These are phyloP conservation scores for Zygotorulaspora mrakii DNA, from an alignment of 1,139 yeast genomes.

Conservation along the genomic window DNA sequence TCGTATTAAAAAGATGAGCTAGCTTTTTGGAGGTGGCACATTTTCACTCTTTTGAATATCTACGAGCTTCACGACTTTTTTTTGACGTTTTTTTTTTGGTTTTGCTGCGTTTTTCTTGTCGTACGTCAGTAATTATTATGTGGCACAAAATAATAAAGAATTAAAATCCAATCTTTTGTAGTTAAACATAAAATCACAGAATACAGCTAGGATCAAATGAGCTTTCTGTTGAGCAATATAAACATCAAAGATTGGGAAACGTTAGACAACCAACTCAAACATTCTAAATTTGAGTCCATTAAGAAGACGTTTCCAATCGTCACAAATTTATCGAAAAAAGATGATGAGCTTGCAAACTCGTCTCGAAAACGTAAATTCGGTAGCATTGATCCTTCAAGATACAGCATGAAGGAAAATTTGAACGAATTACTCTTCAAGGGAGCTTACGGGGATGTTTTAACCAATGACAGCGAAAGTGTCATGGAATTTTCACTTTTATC, in stretches of 20 bases:
- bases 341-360: too few relatives aligned
- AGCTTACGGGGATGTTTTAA: constrained; percentile 8
- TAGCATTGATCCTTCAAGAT: background rate
- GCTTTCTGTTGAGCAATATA: background rate
- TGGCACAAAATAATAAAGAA: constrained; percentile 1
- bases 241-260: background rate
- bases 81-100: too few relatives aligned
- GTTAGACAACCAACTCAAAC: background rate
- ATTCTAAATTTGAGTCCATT: background rate
- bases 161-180: background rate
- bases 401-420: background rate
- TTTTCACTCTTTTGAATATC: too few relatives aligned
- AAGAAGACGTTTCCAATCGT: background rate
- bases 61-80: too few relatives aligned
- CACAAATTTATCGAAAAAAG: too few relatives aligned
- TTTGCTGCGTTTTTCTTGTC: too few relatives aligned
- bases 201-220: background rate
- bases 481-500: constrained; percentile 20
- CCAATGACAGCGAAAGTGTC: constrained; percentile 22
- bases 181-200: background rate
- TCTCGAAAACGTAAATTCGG: background rate
- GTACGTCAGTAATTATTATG: background rate
- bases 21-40: too few relatives aligned
- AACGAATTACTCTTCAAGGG: background rate
- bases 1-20: too few relatives aligned